Evolutionary conservation across 345 rosid genomes (phyloP).

Genomic region (Brassica incana): DNA sequence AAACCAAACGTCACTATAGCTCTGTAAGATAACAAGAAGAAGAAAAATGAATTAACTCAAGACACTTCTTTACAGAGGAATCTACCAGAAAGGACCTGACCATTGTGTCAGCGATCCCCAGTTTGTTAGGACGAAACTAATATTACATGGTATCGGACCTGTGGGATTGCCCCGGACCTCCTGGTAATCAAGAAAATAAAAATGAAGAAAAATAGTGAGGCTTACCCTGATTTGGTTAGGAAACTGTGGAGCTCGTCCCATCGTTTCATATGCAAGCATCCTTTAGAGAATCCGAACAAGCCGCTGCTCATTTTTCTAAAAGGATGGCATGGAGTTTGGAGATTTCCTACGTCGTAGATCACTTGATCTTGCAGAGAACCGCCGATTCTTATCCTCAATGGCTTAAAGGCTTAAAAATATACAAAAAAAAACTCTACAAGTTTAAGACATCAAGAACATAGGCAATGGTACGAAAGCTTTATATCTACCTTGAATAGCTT

Average conservation of each 20-base stretch:
- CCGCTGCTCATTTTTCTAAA: constrained; percentile 61
- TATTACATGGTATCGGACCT: too few relatives aligned
- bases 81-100: too few relatives aligned
- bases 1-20: constrained; percentile 78
- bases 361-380: constrained; percentile 98
- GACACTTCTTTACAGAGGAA: not conserved
- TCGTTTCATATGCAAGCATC: constrained; percentile 85
- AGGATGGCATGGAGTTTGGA: constrained; percentile 68
- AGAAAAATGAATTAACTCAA: constrained; percentile 1
- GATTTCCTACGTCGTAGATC: constrained; percentile 62
- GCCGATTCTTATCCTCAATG: constrained; percentile 86
- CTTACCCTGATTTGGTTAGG: constrained; percentile 66
- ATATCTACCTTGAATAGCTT: constrained; percentile 66
- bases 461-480: not conserved
- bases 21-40: constrained; percentile 42
- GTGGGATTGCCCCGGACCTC: too few relatives aligned
- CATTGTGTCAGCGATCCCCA: too few relatives aligned
- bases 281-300: constrained; percentile 87
- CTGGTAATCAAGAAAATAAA: too few relatives aligned
- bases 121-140: too few relatives aligned
- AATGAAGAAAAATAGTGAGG: not conserved
- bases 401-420: constrained; percentile 58
- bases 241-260: constrained; percentile 86
- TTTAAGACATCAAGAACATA: constrained; percentile 15
- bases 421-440: not conserved